phyloP scores from a whole-genome alignment of 345 rosid species.

The Eucalyptus globulus region DNA sequence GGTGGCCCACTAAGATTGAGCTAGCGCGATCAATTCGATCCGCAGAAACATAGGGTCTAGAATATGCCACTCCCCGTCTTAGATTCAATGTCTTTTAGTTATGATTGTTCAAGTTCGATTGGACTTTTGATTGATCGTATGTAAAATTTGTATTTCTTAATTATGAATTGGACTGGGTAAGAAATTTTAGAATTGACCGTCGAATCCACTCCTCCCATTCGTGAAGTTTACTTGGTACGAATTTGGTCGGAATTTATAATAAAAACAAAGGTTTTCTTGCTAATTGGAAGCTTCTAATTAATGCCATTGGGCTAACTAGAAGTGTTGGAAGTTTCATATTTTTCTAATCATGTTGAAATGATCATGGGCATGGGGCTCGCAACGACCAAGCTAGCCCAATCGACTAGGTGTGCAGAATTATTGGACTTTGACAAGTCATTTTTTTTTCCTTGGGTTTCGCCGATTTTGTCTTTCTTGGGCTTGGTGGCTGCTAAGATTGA shows the following conservation, averaged over 20 bases:
- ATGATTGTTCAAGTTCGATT: not conserved
- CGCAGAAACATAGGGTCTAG: not conserved
- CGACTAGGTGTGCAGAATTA: not conserved
- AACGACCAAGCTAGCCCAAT: no score
- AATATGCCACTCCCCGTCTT: not conserved
- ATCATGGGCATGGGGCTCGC: no score
- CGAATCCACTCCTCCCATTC: accelerated
- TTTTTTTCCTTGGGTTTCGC: no score
- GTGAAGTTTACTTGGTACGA: not conserved
- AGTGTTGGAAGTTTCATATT: accelerated
- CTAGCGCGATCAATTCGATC: not conserved
- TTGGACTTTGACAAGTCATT: not conserved
- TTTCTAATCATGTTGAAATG: not conserved
- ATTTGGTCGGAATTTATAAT: not conserved
- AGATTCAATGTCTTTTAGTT: not conserved
- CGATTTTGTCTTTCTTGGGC: no score
- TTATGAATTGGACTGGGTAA: not conserved
- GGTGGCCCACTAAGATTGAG: not conserved
- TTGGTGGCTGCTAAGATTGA: not conserved
- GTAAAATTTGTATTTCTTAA: not conserved
- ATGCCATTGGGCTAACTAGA: not conserved
- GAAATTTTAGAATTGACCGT: not conserved
- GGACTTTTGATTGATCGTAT: not conserved
- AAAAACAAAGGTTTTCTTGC: not conserved
- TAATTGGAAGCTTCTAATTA: not conserved